Evolutionary conservation across 2,329 filamentous ascomycete genomes (phyloP).

Genomic region (Massarina eburnea): DNA sequence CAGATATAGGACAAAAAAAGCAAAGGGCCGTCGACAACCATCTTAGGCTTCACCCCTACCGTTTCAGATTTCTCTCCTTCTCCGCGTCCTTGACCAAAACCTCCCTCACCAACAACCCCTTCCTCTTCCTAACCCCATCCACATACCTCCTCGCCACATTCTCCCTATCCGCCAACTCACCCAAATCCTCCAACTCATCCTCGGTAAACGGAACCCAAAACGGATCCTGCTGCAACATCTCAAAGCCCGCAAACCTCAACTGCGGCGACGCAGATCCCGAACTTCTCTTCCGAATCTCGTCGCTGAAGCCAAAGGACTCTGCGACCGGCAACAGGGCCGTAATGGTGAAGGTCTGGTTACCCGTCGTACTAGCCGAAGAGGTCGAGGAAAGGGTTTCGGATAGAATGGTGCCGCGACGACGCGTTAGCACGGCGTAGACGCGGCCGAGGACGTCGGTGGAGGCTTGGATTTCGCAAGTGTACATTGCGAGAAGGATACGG

Average conservation of each 20-base stretch:
- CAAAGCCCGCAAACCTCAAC: conserved; percentile 89
- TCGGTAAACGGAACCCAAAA: conserved; percentile 98
- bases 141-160: conserved; percentile 97
- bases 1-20: no score
- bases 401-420: conserved; percentile 84
- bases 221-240: conserved; percentile 91
- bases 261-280: conserved; percentile 89
- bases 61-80: conserved; percentile 80
- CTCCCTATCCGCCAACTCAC: conserved; percentile 88
- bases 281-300: conserved; percentile 94
- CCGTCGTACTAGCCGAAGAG: conserved; percentile 89
- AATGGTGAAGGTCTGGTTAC: conserved; percentile 95
- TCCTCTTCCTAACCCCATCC: conserved; percentile 81
- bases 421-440: conserved; percentile 97
- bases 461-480: conserved; percentile 95
- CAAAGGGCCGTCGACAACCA: no score
- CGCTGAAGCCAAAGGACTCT: conserved; percentile 92
- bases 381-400: conserved; percentile 92
- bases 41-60: conserved; percentile 33
- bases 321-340: conserved; percentile 84
- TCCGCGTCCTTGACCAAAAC: conserved; percentile 78
- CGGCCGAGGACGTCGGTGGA: conserved; percentile 92
- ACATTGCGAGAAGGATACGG: conserved; percentile 95
- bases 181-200: conserved; percentile 93
- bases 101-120: conserved; percentile 81